These are phyloP conservation scores for Pseudogymnoascus pannorum DNA, from an alignment of 2,329 filamentous ascomycete species.

Conservation along the genomic window DNA sequence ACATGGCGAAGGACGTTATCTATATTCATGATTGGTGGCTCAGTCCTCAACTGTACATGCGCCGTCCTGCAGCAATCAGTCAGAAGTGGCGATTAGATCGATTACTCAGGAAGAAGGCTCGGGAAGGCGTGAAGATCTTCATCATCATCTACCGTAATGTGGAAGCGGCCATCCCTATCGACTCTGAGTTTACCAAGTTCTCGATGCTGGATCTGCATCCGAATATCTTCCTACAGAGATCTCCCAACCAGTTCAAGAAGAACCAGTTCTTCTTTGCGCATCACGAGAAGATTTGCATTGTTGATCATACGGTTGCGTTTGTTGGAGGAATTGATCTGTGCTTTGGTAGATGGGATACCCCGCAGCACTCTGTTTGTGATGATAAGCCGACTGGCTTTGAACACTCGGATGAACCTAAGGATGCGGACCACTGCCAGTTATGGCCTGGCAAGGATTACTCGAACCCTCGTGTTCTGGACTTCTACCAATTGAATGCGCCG, in stretches of 20 bases:
- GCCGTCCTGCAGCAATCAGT: slow-evolving; percentile 86
- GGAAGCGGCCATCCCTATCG: slow-evolving; percentile 92
- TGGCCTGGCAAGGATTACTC: slow-evolving; percentile 99
- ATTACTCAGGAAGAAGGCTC: slow-evolving; percentile 84
- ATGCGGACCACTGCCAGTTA: slow-evolving; percentile 88
- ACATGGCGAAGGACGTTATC: slow-evolving; percentile 94
- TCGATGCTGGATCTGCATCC: slow-evolving; percentile 90
- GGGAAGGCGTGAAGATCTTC: slow-evolving; percentile 94
- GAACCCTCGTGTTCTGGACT: slow-evolving; percentile 91
- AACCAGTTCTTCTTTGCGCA: slow-evolving; percentile 99
- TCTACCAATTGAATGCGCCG: slow-evolving; percentile 84
- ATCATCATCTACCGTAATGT: slow-evolving; percentile 98
- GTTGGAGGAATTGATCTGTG: slow-evolving; percentile 93
- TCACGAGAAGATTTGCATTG: slow-evolving; percentile 95
- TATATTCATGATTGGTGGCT: slow-evolving; percentile 99
- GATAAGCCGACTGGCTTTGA: slow-evolving; percentile 96
- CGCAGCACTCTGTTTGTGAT: slow-evolving; percentile 82
- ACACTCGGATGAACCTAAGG: slow-evolving; percentile 64
- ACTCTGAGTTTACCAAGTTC: slow-evolving; percentile 97
- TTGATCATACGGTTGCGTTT: slow-evolving; percentile 94
- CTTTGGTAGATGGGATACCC: slow-evolving; percentile 95
- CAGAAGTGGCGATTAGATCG: slow-evolving; percentile 96
- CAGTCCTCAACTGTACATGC: slow-evolving; percentile 91
- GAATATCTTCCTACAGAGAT: slow-evolving; percentile 92
- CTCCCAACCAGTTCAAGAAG: slow-evolving; percentile 95